Evolutionary conservation across 331 rosid species (phyloP).

Genomic region (Prunus yedoensis): DNA sequence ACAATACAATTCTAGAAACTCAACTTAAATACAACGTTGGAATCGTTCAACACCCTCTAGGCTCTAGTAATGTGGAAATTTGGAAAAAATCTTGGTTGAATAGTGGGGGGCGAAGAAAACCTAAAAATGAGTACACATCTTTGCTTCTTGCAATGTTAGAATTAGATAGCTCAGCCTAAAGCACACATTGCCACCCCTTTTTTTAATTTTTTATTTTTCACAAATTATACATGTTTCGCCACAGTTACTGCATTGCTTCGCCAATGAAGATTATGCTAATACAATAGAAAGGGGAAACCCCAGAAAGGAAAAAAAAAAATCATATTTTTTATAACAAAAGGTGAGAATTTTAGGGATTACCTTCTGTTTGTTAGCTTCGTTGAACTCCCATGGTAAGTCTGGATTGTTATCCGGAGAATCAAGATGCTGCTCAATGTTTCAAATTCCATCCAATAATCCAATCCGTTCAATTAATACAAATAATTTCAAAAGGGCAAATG

Average conservation of each 20-base stretch:
- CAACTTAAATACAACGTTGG: neutral
- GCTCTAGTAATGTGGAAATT: neutral
- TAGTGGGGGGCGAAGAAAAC: neutral
- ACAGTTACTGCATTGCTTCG: too few species aligned
- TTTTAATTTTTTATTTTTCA: neutral
- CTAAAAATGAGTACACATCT: neutral
- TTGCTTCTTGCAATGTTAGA: neutral
- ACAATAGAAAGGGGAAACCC: neutral
- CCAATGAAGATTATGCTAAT: neutral
- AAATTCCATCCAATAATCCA: conserved; percentile 16
- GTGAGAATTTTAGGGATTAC: conserved; percentile 25
- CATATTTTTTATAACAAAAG: neutral
- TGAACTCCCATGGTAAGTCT: conserved; percentile 82
- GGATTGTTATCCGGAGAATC: conserved; percentile 85
- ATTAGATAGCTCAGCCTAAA: neutral
- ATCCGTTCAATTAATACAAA: neutral
- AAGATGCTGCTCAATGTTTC: conserved; percentile 55
- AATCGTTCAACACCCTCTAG: neutral
- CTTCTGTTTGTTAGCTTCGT: conserved; percentile 55
- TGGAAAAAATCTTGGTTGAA: neutral
- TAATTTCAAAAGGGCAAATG: neutral
- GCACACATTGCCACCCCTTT: neutral
- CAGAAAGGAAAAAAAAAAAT: neutral
- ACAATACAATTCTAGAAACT: neutral
- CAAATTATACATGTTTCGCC: neutral